Evolutionary conservation across 768 basidiomycete genomes (phyloP).

Genomic region (Pisolithus albus): DNA sequence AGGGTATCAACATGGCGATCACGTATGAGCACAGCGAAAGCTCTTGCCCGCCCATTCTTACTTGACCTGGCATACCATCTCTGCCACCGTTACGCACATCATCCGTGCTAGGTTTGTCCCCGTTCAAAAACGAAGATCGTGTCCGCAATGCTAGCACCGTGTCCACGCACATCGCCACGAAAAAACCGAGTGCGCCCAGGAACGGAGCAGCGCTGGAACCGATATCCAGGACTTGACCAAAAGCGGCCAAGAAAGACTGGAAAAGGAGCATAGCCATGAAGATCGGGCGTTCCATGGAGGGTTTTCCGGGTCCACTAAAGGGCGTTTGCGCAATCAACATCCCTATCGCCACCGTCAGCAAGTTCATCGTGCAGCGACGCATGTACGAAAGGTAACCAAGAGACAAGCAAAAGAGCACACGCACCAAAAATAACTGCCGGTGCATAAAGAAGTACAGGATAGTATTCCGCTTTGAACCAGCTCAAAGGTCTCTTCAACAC

Average conservation of each 20-base stretch:
- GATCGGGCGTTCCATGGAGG: constrained; percentile 51
- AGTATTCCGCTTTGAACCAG: constrained; percentile 76
- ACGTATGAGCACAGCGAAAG: constrained; percentile 60
- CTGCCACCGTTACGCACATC: background rate
- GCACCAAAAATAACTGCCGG: constrained; percentile 68
- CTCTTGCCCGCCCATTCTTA: constrained; percentile 16
- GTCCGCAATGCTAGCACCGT: constrained; percentile 19
- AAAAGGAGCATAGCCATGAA: constrained; percentile 58
- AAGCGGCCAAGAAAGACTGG: constrained; percentile 48
- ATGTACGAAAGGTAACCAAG: background rate
- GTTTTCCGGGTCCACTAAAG: constrained; percentile 26
- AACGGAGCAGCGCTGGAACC: constrained; percentile 77
- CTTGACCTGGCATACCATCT: background rate
- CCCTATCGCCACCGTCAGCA: constrained; percentile 33
- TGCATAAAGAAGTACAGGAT: constrained; percentile 61
- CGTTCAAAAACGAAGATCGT: too few relatives aligned
- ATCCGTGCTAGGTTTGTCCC: constrained; percentile 14
- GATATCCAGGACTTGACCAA: constrained; percentile 57
- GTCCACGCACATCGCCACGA: constrained; percentile 52
- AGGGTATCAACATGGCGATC: constrained; percentile 48
- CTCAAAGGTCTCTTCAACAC: constrained; percentile 67
- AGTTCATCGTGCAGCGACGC: background rate
- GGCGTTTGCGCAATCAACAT: constrained; percentile 56
- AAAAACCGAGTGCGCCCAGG: constrained; percentile 50
- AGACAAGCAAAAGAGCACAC: constrained; percentile 14